Base-by-base conservation (phyloP, 2,329 filamentous ascomycete genomes). In the Xenosphaeropsis pyriputrescens region DNA sequence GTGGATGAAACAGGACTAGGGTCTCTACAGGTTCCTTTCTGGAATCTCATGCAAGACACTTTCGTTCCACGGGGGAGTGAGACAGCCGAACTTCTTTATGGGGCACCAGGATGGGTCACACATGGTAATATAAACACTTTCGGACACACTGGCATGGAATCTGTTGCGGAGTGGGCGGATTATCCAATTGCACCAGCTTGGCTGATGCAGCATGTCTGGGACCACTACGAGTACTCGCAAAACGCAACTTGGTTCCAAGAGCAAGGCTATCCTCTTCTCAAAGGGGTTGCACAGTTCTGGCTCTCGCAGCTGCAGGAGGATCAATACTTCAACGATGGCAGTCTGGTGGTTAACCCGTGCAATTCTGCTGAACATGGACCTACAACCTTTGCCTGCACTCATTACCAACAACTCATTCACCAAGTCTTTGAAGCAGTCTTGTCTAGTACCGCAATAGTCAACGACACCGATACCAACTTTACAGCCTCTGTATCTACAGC, bases 121-220 rank as follows among this genome's bases (percentile, higher is more conserved):
- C 70, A 75, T 42, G 63, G 71, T 41, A 69, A 72, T 47, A 66
- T 72, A 43, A 75, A 76, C 44, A 67, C 71, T 2, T 75, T 72
- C 44, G 72, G 71, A 0, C 64, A 72, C 40, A 72, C 70, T 0
- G 68, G 56, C 0, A 65, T 68, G 47, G 65, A 67, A 34, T 58
- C 60, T 34, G 55, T 58, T 16, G 61, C 61, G 22, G 50, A 56
- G 29, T 63, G 63, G 49, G 61, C 57, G 9, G 46, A 50, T 32
- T 54, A 67, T 44, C 59, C 64, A 18, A 64, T 61, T 0, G 58
- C 65, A 0, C 62, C 65, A 1, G 68, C 68, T 1, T 77, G 72
- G 72, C 65, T 75, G 57, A 72, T 72, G 61, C 66, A 70, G 41
- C 69, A 75, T 43, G 65, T 76, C 2, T 68, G 62, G 53, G 70